Evolutionary conservation across 164 flowering plant genomes (phyloP), one percentile per base, ranked within the genome.

Genomic region (Berberis vulgaris): DNA sequence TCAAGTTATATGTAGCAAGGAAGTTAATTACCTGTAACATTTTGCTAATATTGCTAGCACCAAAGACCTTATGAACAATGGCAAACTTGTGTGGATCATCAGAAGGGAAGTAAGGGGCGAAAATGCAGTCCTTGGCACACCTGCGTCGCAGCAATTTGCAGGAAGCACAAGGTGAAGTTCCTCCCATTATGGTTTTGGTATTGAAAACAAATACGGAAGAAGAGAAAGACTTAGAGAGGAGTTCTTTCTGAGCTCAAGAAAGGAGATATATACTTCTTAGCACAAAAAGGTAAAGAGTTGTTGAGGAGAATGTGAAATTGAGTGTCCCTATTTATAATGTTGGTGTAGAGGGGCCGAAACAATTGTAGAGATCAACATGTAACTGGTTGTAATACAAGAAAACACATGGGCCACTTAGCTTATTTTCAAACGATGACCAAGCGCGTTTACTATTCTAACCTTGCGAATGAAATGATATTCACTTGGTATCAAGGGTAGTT

Each of bases 141-240:
- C 72, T 73, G 49, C 72, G 58, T 60, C 76, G 57, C 8, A 76
- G 64, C 47, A 41, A 65, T 50, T 65, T 76, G 74, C 79, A 76
- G 41, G 72, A 74, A 58, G 79, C 79, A 64, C 79, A 76, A 46
- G 70, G 68, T 6, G 67, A 65, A 8, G 69, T 79, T 49, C 90
- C 92, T 1, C 82, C 90, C 89, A 83, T 26, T 26, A 26, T 26
- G 26, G 26, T 83, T 13, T 5, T 5, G 42, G 3, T 39, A 44
- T 59, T 2, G 57, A 62, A 49, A 13, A 50, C 9, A 4, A n/a
- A 41, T 54, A 6, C 38, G 40, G 45, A 64, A n/a, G 41, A 44
- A 54, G 10, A 13, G 13, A 5, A 47, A 11, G 13, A 54, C 26
- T 26, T 26, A 26, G 26, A 26, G 26, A 26, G 26, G 26, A 26